Evolutionary conservation across 202 grass and related monocot genomes (phyloP), one percentile per base, ranked within the genome.

Genomic region (Schoenoplectus tabernaemontani): DNA sequence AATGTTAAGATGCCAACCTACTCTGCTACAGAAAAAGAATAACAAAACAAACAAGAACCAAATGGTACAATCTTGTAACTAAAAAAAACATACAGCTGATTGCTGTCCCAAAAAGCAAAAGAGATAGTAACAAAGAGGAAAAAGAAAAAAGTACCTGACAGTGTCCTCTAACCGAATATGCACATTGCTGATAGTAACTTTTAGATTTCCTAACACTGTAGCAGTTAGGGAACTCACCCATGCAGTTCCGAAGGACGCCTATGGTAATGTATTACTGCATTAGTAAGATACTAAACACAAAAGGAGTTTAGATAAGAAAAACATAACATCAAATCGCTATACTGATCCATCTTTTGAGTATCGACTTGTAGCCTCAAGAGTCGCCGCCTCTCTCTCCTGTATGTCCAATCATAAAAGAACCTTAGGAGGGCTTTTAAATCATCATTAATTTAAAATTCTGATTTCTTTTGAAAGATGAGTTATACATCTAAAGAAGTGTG

Each of bases 131-230:
- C 17, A 87, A 68, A 53, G 50, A 9, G 19, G 4, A 12, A 88
- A 10, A 84, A 76, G 17, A 30, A 53, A 85, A 71, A 85, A 80
- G 10, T 64, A 97, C 95, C 95, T 98, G 81, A 92, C 59, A 86
- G 91, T 87, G 80, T 98, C 95, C 85, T 98, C 95, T 83, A 93
- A 98, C 91, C 95, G 93, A 79, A 98, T 92, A 81, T 98, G 95
- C 60, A 98, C 91, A 37, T 98, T 94, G 84, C 91, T 94, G 54
- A 98, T 94, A 70, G 91, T 98, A 77, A 98, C 87, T 94, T 98
- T 98, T 64, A 98, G 89, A 80, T 98, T 98, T 83, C 95, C 95
- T 76, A 98, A 90, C 65, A 98, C 91, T 82, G 95, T 98, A 41
- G 89, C 87, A 81, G 93, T 87, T 34, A 98, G 85, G 87, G 90